Conservation (phyloP, 305 asterid species). For the Petunia hybrid region DNA sequence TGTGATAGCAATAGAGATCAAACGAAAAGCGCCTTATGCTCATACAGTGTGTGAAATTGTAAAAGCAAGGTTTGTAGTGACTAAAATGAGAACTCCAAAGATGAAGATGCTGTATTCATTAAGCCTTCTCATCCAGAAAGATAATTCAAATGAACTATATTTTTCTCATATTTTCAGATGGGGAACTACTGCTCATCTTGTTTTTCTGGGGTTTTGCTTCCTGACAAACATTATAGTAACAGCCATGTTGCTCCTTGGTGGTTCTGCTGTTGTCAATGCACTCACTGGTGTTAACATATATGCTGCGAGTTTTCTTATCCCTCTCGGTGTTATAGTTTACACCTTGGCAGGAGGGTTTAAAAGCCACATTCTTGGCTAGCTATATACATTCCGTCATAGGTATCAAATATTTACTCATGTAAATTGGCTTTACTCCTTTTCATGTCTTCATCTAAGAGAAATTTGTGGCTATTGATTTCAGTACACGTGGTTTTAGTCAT, state of each 20-base stretch:
- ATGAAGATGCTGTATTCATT: too few species aligned
- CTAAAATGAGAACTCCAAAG: too few species aligned
- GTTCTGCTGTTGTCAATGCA: conserved; percentile 90
- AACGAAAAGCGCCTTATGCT: conserved; percentile 89
- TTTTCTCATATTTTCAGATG: conserved; percentile 56
- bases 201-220: conserved; percentile 85
- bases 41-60: conserved; percentile 93
- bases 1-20: conserved; percentile 92
- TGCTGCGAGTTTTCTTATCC: conserved; percentile 91
- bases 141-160: background rate
- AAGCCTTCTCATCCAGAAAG: too few species aligned
- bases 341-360: conserved; percentile 91
- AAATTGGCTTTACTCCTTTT: background rate
- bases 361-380: conserved; percentile 94
- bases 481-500: conserved; percentile 83
- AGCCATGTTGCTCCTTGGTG: conserved; percentile 96
- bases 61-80: conserved; percentile 94
- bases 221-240: conserved; percentile 86
- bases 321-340: conserved; percentile 85
- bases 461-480: conserved; percentile 33
- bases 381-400: conserved; percentile 93
- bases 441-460: background rate
- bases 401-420: too few species aligned
- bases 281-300: conserved; percentile 87
- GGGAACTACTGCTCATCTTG: conserved; percentile 91